Base-by-base conservation (phyloP, 371 early-diverging fungal species). In the Rhizopus microsporus region DNA sequence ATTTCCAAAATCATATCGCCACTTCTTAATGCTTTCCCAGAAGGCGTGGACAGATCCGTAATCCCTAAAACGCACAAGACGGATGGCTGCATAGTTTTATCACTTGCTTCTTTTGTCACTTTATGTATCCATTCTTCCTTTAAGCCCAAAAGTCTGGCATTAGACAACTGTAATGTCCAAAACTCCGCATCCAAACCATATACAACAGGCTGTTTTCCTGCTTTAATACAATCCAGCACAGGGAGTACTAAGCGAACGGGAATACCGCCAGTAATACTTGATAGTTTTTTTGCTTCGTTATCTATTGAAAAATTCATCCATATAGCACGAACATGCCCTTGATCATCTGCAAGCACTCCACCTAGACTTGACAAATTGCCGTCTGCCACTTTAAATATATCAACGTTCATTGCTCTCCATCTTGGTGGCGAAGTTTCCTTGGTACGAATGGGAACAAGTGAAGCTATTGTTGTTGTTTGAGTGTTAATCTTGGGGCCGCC, bases 1-100 rank as follows among this genome's bases (percentile, higher is more conserved):
- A 91, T 77, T 47, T 87, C 78, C 10, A 95, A 72, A 3, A 96
- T 74, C 33, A 96, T 69, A 65, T 96, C 96, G 13, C 92, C 88
- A 1, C 86, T 87, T 53, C 84, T 75, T 54, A 96, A 65, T 7
- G 85, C 67, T 39, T 69, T 62, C 3, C 87, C 81, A 2, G 86
- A 87, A 0, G 72, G 74, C 2, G 78, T 78, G 4, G 74, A 72
- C 12, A 72, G 54, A 29, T 83, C 77, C 29, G 86, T 67, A 15
- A 85, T 75, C n/a, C 87, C 83, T 6, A 90, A 67, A 12, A 88
- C 81, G 51, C 91, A 89, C 1, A 93, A 58, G 53, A 93, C 81
- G 44, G 55, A 54, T 5, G 81, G 80, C 23, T 74, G 69, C 38
- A 76, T 68, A 37, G 2, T 23, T 23, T 63, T 61, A 30, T 78